Percentiles rank a stretch among this genome's conserved stretches.
Evolutionary conservation across 352 stramenopile genomes (phyloP).

Genomic region (Phytophthora cryptogea): DNA sequence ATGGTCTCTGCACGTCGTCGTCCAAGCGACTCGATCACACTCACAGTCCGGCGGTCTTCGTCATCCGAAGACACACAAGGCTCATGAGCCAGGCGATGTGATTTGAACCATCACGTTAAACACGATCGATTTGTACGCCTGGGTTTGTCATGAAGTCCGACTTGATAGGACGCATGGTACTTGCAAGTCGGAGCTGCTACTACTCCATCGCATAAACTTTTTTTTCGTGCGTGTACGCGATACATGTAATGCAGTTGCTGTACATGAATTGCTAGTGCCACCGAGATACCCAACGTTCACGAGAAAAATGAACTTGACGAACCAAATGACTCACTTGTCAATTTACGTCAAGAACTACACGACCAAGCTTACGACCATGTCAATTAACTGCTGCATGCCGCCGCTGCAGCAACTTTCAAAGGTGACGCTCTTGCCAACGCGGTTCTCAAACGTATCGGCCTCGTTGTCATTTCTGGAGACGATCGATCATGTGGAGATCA

Average conservation of each 20-base stretch:
- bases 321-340: constrained; percentile 9
- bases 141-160: not conserved
- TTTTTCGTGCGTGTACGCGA: not conserved
- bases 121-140: not conserved
- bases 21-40: constrained; percentile 29
- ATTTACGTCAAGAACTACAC: constrained; percentile 7
- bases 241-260: too few relatives aligned
- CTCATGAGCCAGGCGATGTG: constrained; percentile 20
- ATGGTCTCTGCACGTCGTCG: constrained; percentile 20
- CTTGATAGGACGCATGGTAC: constrained; percentile 19
- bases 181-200: not conserved
- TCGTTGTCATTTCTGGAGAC: constrained; percentile 33
- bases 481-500: constrained; percentile 54
- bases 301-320: constrained; percentile 3
- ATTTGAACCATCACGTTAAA: constrained; percentile 16
- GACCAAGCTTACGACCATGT: not conserved
- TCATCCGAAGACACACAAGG: constrained; percentile 27
- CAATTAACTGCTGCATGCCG: not conserved
- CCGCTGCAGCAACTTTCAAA: constrained; percentile 28
- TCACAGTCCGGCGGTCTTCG: constrained; percentile 20
- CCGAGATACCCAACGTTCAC: not conserved
- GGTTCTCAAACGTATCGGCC: constrained; percentile 13
- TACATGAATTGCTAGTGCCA: not conserved
- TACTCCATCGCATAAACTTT: not conserved
- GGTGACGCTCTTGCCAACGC: constrained; percentile 24